Conservation (phyloP, 441 rosid species). For the Eutrema salsugineum region DNA sequence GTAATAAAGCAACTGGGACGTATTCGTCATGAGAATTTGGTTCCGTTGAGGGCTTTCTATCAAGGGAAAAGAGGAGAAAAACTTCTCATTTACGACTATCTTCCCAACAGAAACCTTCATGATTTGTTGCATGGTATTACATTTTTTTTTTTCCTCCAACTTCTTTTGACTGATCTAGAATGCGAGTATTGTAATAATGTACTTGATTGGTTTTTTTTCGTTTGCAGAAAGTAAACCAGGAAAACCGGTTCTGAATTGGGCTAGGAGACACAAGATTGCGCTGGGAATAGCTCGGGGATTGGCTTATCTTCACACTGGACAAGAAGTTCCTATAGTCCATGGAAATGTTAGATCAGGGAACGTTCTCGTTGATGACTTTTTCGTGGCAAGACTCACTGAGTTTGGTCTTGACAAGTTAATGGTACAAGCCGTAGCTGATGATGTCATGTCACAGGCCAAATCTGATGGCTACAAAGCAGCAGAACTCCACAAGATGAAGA, state of each 20-base stretch:
- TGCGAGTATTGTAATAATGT: neutral
- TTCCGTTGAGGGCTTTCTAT: constrained; percentile 85
- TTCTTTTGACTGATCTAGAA: neutral
- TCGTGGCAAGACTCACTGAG: constrained; percentile 67
- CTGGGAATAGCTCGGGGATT: constrained; percentile 74
- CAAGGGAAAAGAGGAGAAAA: constrained; percentile 91
- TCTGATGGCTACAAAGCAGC: constrained; percentile 80
- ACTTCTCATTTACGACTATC: constrained; percentile 82
- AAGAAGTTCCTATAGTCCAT: constrained; percentile 67
- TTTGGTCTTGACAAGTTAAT: constrained; percentile 80
- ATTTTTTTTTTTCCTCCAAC: neutral
- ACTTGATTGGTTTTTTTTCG: neutral
- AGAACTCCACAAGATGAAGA: constrained; percentile 81
- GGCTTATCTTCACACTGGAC: constrained; percentile 64
- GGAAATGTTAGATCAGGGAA: constrained; percentile 76
- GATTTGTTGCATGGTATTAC: constrained; percentile 73
- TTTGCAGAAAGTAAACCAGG: constrained; percentile 59
- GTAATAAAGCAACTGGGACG: constrained; percentile 69
- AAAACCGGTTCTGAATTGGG: constrained; percentile 71
- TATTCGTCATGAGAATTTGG: constrained; percentile 73
- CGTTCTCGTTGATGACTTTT: constrained; percentile 76
- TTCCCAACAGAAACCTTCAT: constrained; percentile 63
- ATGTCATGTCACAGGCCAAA: constrained; percentile 71
- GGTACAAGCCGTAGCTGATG: constrained; percentile 75
- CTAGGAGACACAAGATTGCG: constrained; percentile 81